These are phyloP conservation scores for Monilinia laxa DNA, from an alignment of 2,329 filamentous ascomycete genomes.

Conservation along the genomic window DNA sequence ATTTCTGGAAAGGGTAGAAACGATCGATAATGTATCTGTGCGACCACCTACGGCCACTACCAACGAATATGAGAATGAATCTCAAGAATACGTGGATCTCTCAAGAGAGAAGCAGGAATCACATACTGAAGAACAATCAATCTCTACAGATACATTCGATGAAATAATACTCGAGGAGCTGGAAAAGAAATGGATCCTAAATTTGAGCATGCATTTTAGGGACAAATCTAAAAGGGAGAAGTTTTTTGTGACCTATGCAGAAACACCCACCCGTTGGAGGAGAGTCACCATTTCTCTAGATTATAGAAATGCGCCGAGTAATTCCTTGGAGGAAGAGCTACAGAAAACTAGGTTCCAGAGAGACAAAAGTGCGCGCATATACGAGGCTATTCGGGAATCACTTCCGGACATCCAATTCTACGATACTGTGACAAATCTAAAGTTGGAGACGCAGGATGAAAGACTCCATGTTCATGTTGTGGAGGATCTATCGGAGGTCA, in stretches of 20 bases:
- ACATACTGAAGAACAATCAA: constrained; percentile 34
- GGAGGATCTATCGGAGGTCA: constrained; percentile 88
- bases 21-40: constrained; percentile 29
- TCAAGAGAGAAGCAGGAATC: constrained; percentile 34
- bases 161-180: constrained; percentile 74
- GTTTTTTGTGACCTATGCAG: constrained; percentile 94
- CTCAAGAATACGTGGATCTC: constrained; percentile 36
- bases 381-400: constrained; percentile 90
- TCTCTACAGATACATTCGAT: constrained; percentile 50
- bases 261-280: constrained; percentile 75
- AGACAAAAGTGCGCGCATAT: constrained; percentile 90
- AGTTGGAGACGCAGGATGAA: constrained; percentile 83
- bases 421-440: constrained; percentile 91
- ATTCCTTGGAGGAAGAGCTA: constrained; percentile 84
- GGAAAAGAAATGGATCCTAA: constrained; percentile 89
- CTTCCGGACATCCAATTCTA: constrained; percentile 94
- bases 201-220: constrained; percentile 96
- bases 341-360: constrained; percentile 76
- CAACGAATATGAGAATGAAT: constrained; percentile 30
- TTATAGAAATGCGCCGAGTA: constrained; percentile 75
- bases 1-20: constrained; percentile 32
- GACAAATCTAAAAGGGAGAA: constrained; percentile 93
- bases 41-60: constrained; percentile 24
- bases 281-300: constrained; percentile 92
- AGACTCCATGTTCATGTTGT: constrained; percentile 94